A percentile compares a stretch with the other conserved stretches of the same genome.
These are phyloP conservation scores for Acidomyces sp. DNA, from an alignment of 495 filamentous ascomycete genomes.

Conservation along the genomic window DNA sequence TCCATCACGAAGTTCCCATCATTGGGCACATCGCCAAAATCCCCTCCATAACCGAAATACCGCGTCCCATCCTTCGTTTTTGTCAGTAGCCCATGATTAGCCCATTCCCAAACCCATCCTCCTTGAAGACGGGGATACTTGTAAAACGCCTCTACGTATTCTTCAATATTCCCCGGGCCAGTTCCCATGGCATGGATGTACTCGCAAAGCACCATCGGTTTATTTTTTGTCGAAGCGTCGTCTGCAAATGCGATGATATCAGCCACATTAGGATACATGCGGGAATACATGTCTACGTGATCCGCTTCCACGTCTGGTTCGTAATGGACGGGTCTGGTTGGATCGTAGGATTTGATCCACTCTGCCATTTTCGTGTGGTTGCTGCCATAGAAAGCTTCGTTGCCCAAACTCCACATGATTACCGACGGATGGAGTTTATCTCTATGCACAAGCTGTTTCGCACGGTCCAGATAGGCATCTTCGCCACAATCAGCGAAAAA, in stretches of 20 bases:
- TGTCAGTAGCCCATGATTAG: slow-evolving; percentile 52
- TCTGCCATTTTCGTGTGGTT: slow-evolving; percentile 54
- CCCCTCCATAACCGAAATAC: slow-evolving; percentile 55
- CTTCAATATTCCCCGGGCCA: slow-evolving; percentile 51
- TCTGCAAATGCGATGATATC: slow-evolving; percentile 36
- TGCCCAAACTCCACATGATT: slow-evolving; percentile 59
- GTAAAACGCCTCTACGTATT: slow-evolving; percentile 50
- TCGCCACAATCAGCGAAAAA: background rate
- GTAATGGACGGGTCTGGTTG: slow-evolving; percentile 50
- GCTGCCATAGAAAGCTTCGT: slow-evolving; percentile 53
- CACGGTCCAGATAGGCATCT: slow-evolving; percentile 52
- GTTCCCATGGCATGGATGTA: slow-evolving; percentile 64
- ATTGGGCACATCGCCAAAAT: slow-evolving; percentile 54
- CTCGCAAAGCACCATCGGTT: slow-evolving; percentile 53
- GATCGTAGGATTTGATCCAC: slow-evolving; percentile 43
- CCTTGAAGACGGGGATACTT: slow-evolving; percentile 47
- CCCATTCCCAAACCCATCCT: slow-evolving; percentile 64
- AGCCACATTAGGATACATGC: slow-evolving; percentile 50
- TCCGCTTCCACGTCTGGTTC: slow-evolving; percentile 47
- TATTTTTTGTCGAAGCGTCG: slow-evolving; percentile 34
- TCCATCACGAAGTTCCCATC: slow-evolving; percentile 55
- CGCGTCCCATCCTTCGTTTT: slow-evolving; percentile 36
- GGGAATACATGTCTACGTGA: slow-evolving; percentile 50
- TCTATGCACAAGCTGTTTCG: slow-evolving; percentile 46
- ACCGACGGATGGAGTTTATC: slow-evolving; percentile 55